Percentiles rank a stretch among this genome's conserved stretches.
Conservation (phyloP, 2,329 filamentous ascomycete genomes). For the Catunica adiposa region DNA sequence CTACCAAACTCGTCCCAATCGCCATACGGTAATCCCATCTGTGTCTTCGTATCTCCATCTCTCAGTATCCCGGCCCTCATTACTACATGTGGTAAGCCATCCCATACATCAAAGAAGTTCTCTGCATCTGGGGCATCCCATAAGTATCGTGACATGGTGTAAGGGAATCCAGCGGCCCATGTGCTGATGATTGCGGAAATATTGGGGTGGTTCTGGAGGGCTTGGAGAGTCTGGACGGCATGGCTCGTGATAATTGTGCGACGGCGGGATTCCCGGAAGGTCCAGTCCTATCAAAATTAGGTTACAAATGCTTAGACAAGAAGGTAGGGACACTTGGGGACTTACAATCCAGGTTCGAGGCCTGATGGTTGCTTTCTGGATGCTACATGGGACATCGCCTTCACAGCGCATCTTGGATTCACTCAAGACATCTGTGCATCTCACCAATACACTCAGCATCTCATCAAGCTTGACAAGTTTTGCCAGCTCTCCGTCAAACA, state of each 20-base stretch:
- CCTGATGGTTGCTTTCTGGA: not conserved
- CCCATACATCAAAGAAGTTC: conserved; percentile 8
- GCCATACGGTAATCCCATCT: not conserved
- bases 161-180: conserved; percentile 1
- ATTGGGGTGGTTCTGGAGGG: not conserved
- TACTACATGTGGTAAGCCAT: conserved; percentile 2
- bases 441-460: conserved; percentile 5
- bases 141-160: conserved; percentile 7
- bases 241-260: conserved; percentile 7
- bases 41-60: not conserved
- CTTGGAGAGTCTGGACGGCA: not conserved
- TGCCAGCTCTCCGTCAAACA: conserved; percentile 35
- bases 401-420: not conserved
- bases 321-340: not conserved
- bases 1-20: conserved; percentile 9
- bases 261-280: conserved; percentile 2
- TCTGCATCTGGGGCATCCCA: conserved; percentile 9
- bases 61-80: not conserved
- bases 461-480: conserved; percentile 17
- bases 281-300: conserved; percentile 6
- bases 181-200: not conserved
- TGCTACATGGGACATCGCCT: not conserved
- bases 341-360: conserved; percentile 7
- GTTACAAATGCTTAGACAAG: not conserved
- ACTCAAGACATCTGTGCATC: not conserved